These are phyloP conservation scores for Lasiosphaeria hispida DNA, from an alignment of 495 filamentous ascomycete genomes.

Conservation along the genomic window DNA sequence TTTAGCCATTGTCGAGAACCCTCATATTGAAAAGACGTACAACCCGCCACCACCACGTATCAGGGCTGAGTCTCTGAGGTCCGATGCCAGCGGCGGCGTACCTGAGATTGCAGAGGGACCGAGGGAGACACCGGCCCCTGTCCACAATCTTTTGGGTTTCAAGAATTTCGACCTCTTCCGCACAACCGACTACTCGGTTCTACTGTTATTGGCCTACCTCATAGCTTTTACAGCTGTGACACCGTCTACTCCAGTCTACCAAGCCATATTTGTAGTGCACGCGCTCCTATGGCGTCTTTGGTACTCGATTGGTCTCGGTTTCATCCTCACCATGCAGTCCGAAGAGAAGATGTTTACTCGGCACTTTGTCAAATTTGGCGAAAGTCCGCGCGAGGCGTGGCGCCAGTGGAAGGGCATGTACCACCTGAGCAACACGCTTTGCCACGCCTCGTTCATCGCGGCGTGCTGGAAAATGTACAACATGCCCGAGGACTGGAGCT, in stretches of 20 bases:
- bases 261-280: conserved; percentile 75
- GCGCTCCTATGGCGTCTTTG: conserved; percentile 83
- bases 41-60: conserved; percentile 80
- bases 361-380: conserved; percentile 95
- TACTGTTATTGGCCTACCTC: conserved; percentile 72
- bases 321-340: conserved; percentile 81
- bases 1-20: conserved; percentile 85
- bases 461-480: conserved; percentile 97
- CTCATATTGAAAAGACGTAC: conserved; percentile 98
- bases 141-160: conserved; percentile 78
- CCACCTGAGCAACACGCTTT: conserved; percentile 85
- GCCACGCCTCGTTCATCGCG: conserved; percentile 81
- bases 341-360: conserved; percentile 89
- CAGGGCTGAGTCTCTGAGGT: conserved; percentile 38
- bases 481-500: conserved; percentile 77
- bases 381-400: conserved; percentile 88
- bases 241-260: conserved; percentile 70
- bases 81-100: conserved; percentile 37
- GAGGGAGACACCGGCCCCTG: conserved; percentile 51
- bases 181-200: conserved; percentile 74
- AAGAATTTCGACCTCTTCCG: conserved; percentile 85
- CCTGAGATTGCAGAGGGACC: conserved; percentile 15
- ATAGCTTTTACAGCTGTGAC: conserved; percentile 69
- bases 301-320: conserved; percentile 86
- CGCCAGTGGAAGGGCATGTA: conserved; percentile 97